A percentile compares a stretch with the other conserved stretches of the same genome.
phyloP scores from a whole-genome alignment of 805 yeast genomes.

The Jamesozyma hellenica region DNA sequence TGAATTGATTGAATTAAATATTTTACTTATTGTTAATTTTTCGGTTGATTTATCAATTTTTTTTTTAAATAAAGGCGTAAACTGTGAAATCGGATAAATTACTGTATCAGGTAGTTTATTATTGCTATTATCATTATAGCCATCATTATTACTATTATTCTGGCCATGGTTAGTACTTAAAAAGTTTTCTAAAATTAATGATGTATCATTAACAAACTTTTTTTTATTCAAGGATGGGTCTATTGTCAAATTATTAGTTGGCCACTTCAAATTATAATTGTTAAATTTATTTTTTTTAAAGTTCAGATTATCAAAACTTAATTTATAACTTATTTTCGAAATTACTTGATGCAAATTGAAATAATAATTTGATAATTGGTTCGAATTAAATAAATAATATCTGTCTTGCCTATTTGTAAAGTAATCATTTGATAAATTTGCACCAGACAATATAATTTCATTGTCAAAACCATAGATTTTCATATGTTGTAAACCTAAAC shows the following conservation, averaged over 20 bases:
- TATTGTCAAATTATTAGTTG: slow-evolving; percentile 48
- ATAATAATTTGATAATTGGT: slow-evolving; percentile 58
- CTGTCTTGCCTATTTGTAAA: slow-evolving; percentile 93
- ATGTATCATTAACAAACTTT: slow-evolving; percentile 46
- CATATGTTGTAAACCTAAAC: slow-evolving; percentile 92
- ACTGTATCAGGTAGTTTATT: slow-evolving; percentile 36
- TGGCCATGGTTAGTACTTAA: slow-evolving; percentile 29
- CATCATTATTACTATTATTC: slow-evolving; percentile 16
- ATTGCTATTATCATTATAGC: slow-evolving; percentile 4
- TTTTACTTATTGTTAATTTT: slow-evolving; percentile 52
- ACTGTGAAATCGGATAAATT: slow-evolving; percentile 86
- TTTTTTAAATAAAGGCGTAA: slow-evolving; percentile 64
- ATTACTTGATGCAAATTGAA: slow-evolving; percentile 59
- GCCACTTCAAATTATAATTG: slow-evolving; percentile 64
- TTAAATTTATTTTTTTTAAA: slow-evolving; percentile 32
- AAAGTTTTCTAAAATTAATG: slow-evolving; percentile 47
- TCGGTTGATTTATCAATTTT: slow-evolving; percentile 63
- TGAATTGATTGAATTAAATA: slow-evolving; percentile 46
- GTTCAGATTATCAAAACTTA: slow-evolving; percentile 18
- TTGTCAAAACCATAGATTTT: slow-evolving; percentile 91
- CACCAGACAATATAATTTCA: slow-evolving; percentile 81
- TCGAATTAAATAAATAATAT: slow-evolving; percentile 61
- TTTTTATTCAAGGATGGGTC: slow-evolving; percentile 54
- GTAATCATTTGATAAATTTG: slow-evolving; percentile 83
- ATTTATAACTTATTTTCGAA: slow-evolving; percentile 58